Percentiles rank a stretch among this genome's conserved stretches.
Evolutionary conservation across 495 filamentous ascomycete species (phyloP).

Genomic region (Cladorrhinum samala): DNA sequence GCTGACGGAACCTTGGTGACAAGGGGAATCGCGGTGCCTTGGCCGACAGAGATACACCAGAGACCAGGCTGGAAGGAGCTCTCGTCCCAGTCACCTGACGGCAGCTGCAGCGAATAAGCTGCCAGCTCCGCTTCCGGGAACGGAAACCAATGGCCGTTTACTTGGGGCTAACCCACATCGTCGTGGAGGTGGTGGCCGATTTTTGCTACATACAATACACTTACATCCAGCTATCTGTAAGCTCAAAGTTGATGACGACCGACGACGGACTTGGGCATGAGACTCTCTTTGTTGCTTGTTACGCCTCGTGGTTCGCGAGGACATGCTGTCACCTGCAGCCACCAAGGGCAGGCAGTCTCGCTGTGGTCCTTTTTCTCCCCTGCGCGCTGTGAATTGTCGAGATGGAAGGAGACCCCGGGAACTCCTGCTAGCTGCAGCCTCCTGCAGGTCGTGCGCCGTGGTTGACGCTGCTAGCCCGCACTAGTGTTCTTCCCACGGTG

Average conservation of each 20-base stretch:
- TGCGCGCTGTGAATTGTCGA: background rate
- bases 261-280: too few species aligned
- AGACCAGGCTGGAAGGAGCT: background rate
- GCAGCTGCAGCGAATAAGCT: background rate
- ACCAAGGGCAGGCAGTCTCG: too few species aligned
- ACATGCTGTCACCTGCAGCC: background rate
- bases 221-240: too few species aligned
- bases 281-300: too few species aligned
- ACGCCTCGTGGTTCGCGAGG: background rate
- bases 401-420: conserved; percentile 9
- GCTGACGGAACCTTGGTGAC: conserved; percentile 21
- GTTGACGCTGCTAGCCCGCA: conserved; percentile 9
- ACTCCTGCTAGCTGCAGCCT: conserved; percentile 19
- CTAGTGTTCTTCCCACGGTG: conserved; percentile 4
- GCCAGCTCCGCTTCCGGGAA: conserved; percentile 2
- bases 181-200: background rate
- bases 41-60: background rate
- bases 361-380: background rate
- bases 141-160: background rate
- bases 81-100: conserved; percentile 16
- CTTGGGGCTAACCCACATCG: background rate
- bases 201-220: too few species aligned
- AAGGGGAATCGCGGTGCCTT: conserved; percentile 2
- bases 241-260: too few species aligned
- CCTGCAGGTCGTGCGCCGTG: conserved; percentile 21